Evolutionary conservation across 139 green algal genomes (phyloP).

Genomic region (Spirogloea muscicola): DNA sequence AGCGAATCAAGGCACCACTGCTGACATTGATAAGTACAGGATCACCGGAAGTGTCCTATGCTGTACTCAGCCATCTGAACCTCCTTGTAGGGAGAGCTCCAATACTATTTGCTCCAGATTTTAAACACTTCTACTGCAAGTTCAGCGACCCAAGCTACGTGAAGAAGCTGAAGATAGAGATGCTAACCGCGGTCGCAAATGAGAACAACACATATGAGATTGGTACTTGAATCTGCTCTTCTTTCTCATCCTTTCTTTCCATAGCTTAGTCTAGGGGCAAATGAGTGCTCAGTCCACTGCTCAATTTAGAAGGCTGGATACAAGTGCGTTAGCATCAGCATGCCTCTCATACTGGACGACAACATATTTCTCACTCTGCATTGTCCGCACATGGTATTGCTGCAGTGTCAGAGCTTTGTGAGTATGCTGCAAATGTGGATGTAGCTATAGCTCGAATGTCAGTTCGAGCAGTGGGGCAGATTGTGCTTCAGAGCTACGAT

Average conservation of each 20-base stretch:
- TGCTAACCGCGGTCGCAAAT: constrained; percentile 77
- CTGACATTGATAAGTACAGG: constrained; percentile 67
- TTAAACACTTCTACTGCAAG: constrained; percentile 85
- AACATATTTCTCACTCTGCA: too few relatives aligned
- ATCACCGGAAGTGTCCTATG: constrained; percentile 65
- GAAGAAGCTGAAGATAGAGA: constrained; percentile 91
- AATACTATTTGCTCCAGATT: constrained; percentile 59
- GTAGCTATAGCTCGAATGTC: constrained; percentile 33
- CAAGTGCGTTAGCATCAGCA: too few relatives aligned
- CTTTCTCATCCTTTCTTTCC: neutral
- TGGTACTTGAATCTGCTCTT: constrained; percentile 10
- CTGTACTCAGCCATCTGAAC: constrained; percentile 80
- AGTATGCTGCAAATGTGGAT: constrained; percentile 57
- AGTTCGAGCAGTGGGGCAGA: constrained; percentile 43
- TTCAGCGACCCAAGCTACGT: constrained; percentile 87
- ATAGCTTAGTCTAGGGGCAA: too few relatives aligned
- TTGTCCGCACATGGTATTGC: too few relatives aligned
- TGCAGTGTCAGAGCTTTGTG: constrained; percentile 74
- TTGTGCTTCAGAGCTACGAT: constrained; percentile 57
- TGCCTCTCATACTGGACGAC: too few relatives aligned
- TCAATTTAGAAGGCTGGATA: too few relatives aligned
- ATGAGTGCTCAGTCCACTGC: too few relatives aligned
- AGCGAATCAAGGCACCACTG: constrained; percentile 85
- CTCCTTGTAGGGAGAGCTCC: constrained; percentile 65
- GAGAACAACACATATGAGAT: constrained; percentile 87